Evolutionary conservation across 2,329 filamentous ascomycete genomes (phyloP).

Genomic region (Westerdykella sp.): DNA sequence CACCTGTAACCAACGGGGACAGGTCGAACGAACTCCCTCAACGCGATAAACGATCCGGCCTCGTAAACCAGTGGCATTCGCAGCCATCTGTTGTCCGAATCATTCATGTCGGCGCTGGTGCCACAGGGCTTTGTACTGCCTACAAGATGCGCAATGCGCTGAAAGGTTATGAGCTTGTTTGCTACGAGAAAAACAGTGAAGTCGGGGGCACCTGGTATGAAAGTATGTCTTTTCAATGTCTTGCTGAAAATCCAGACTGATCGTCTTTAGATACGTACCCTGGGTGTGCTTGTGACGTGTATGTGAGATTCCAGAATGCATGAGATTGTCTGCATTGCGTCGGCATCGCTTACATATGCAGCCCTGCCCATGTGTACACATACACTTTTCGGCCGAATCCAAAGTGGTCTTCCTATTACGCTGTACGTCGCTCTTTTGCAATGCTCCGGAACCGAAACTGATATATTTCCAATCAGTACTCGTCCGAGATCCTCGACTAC

Average conservation of each 20-base stretch:
- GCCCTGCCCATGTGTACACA: constrained; percentile 38
- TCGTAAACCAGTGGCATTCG: constrained; percentile 4
- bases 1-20: no score
- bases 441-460: background rate
- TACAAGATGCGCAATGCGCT: constrained; percentile 39
- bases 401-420: constrained; percentile 39
- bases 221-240: constrained; percentile 18
- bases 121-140: constrained; percentile 38
- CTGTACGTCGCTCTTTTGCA: constrained; percentile 9
- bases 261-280: constrained; percentile 29
- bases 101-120: constrained; percentile 41
- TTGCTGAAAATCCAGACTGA: no score
- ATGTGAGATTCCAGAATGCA: constrained; percentile 11
- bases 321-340: background rate
- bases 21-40: no score
- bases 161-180: constrained; percentile 36
- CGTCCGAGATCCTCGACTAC: constrained; percentile 37
- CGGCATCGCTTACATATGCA: background rate
- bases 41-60: background rate
- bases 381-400: constrained; percentile 41
- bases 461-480: constrained; percentile 5
- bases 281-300: constrained; percentile 40
- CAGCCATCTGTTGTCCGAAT: constrained; percentile 7
- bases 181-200: constrained; percentile 42
- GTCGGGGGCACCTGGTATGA: constrained; percentile 39